Conservation (phyloP, 164 flowering plant species). For the Buxus sempervirens region DNA sequence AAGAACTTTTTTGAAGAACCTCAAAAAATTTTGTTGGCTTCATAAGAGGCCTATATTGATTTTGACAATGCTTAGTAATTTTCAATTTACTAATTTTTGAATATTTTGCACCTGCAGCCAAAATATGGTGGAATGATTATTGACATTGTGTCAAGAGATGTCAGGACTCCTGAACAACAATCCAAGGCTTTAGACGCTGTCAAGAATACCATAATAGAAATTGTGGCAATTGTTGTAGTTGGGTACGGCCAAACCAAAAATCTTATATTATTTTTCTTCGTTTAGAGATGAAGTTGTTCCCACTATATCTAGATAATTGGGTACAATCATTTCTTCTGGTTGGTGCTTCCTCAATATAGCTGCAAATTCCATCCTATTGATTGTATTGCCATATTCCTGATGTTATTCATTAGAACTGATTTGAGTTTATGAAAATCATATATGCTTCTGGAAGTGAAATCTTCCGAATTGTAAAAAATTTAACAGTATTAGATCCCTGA, state of each 20-base stretch:
- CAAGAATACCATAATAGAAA: slow-evolving; percentile 58
- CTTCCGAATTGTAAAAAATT: neutral
- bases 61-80: neutral
- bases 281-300: neutral
- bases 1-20: no score
- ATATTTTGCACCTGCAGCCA: slow-evolving; percentile 52
- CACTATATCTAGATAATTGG: neutral
- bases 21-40: no score
- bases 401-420: neutral
- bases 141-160: slow-evolving; percentile 86
- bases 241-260: slow-evolving; percentile 52
- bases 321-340: neutral
- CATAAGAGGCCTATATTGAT: neutral
- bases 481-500: neutral
- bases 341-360: neutral
- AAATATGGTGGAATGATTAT: slow-evolving; percentile 92
- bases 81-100: neutral
- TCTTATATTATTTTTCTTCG: slow-evolving; percentile 1
- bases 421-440: neutral
- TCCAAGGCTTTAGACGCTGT: slow-evolving; percentile 65
- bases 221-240: slow-evolving; percentile 61
- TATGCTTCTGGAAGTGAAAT: neutral
- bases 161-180: slow-evolving; percentile 61
- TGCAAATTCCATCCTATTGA: neutral
- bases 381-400: neutral